Evolutionary conservation across 768 basidiomycete genomes (phyloP), one percentile per base, ranked within the genome.

Genomic region (Pleurotus djamor): DNA sequence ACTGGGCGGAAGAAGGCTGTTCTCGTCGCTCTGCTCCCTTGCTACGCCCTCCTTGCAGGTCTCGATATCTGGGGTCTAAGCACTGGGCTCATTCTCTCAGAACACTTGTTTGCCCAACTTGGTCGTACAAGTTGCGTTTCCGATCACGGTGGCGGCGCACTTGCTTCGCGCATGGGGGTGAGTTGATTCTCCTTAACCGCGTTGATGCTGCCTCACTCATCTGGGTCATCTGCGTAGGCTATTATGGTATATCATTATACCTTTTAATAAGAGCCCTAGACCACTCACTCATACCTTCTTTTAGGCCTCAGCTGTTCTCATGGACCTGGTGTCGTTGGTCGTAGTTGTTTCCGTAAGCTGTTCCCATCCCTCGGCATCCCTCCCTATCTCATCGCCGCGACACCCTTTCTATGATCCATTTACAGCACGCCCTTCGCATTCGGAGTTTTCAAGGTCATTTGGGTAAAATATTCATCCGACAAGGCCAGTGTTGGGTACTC

Each of bases 41-140:
- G 64, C 21, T 69, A 66, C 49, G 17, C 55, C 5, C 34, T 59
- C 5, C 57, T 69, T 14, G 37, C 61, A 9, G 65, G 36, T 7
- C 52, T 58, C 4, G 61, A 66, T 16, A 52, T 68, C 32, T 70
- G 68, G 68, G 61, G 66, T 10, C 66, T 68, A 41, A 63, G 61
- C n/a, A 61, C 58, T 7, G 56, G 61, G 37, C 64, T 62, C 28
- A 49, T 48, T 17, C 47, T 48, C 16, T 12, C 37, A n/a, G 34
- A 66, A 66, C 21, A 28, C 63, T 57, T 21, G 8, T n/a, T 44
- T 36, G n/a, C 9, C 33, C 6, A 47, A 17, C 10, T 48, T 4
- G 47, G 47, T 28, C 8, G 47, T 3, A 17, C 47, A 12, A 17
- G 47, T 2, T 48, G 47, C 21, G 14, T 48, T 17, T 28, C 47